These are phyloP conservation scores for Citeromyces hawaiiensis DNA, from an alignment of 1,139 yeast species.

Conservation along the genomic window DNA sequence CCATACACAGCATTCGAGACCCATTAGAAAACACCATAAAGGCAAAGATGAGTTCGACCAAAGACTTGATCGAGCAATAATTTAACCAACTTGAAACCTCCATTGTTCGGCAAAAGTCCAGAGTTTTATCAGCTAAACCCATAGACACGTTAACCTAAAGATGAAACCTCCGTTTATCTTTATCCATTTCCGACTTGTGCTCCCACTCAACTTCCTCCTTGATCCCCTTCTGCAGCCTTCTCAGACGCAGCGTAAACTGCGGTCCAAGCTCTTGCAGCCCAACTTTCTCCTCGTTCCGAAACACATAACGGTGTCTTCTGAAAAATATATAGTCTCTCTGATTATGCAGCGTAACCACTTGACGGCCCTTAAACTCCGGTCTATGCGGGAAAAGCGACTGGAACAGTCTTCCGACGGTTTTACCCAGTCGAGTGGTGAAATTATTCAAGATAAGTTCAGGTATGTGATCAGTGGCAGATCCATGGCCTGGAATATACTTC, in stretches of 20 bases:
- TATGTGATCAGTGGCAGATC: constrained; percentile 76
- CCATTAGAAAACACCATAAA: too few relatives aligned
- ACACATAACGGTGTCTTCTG: constrained; percentile 87
- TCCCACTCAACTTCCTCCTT: constrained; percentile 94
- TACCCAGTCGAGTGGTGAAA: constrained; percentile 84
- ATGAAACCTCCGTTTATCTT: constrained; percentile 86
- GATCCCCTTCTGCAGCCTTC: constrained; percentile 84
- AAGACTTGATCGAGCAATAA: too few relatives aligned
- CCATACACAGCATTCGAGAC: too few relatives aligned
- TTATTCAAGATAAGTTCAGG: constrained; percentile 90
- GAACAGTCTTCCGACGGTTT: constrained; percentile 82
- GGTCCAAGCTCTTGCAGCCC: constrained; percentile 96
- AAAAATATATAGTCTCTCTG: constrained; percentile 92
- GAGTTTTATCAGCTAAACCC: too few relatives aligned
- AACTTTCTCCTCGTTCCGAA: constrained; percentile 80
- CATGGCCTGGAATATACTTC: constrained; percentile 75
- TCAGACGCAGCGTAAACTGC: constrained; percentile 78
- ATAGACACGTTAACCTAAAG: too few relatives aligned
- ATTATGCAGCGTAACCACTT: constrained; percentile 88
- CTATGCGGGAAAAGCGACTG: constrained; percentile 85
- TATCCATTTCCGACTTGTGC: constrained; percentile 91
- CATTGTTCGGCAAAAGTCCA: too few relatives aligned
- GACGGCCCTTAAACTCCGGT: constrained; percentile 92
- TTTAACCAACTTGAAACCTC: too few relatives aligned
- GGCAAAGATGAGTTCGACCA: too few relatives aligned